Evolutionary conservation across 176 grass and related monocot genomes (phyloP).

Genomic region (Oryza meridionalis): DNA sequence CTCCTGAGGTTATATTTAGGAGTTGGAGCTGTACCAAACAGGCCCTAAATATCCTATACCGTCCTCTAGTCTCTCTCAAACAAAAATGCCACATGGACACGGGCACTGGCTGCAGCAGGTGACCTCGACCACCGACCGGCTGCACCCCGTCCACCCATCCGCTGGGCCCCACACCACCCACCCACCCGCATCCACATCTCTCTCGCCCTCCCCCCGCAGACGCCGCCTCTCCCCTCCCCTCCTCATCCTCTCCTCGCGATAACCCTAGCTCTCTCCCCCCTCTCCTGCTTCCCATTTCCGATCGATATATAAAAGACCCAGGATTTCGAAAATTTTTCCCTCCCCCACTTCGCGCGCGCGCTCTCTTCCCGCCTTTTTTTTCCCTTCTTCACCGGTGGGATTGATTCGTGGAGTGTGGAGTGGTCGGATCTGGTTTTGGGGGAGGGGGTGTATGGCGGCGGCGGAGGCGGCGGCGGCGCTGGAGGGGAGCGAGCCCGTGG

Average conservation of each 20-base stretch:
- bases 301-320: slow-evolving; percentile 78
- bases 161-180: no score
- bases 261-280: slow-evolving; percentile 25
- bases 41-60: no score
- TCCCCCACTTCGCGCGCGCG: neutral
- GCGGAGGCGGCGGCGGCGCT: slow-evolving; percentile 32
- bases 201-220: no score
- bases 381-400: neutral
- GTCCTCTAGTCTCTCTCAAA: no score
- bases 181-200: no score
- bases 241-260: neutral
- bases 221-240: neutral
- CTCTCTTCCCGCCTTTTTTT: slow-evolving; percentile 44
- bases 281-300: neutral
- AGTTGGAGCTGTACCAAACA: no score
- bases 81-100: no score
- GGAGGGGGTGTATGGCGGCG: slow-evolving; percentile 57
- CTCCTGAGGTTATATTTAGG: no score
- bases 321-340: slow-evolving; percentile 48
- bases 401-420: neutral
- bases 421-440: neutral
- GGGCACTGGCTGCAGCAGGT: no score
- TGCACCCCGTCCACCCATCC: no score
- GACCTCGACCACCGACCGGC: no score
- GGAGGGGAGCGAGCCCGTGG: slow-evolving; percentile 85